Conservation (phyloP, 306 rosid species). For the Cicer arietinum region DNA sequence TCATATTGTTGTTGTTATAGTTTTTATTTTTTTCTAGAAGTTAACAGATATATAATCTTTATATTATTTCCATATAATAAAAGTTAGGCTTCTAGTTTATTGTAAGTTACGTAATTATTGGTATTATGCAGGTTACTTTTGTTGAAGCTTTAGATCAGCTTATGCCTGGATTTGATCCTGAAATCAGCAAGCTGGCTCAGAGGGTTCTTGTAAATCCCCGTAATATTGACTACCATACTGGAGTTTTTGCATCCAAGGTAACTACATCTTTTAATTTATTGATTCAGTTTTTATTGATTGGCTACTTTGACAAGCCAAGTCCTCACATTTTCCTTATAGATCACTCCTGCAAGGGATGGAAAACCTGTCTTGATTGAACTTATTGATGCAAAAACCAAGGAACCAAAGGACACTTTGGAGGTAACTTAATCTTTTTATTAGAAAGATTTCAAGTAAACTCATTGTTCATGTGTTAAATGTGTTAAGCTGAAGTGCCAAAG, state of each 20-base stretch:
- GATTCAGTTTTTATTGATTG: constrained; percentile 29
- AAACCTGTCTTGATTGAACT: constrained; percentile 92
- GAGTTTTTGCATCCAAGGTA: constrained; percentile 98
- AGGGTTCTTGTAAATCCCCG: constrained; percentile 94
- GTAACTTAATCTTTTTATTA: constrained; percentile 50
- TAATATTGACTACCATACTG: constrained; percentile 87
- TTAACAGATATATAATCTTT: constrained; percentile 6
- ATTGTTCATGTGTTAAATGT: constrained; percentile 1
- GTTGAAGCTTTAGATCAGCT: constrained; percentile 97
- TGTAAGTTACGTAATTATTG: constrained; percentile 37
- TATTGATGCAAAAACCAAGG: constrained; percentile 95
- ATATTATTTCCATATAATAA: constrained; percentile 31
- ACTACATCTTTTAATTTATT: constrained; percentile 39
- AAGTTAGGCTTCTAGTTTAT: constrained; percentile 25
- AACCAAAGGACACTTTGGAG: constrained; percentile 91
- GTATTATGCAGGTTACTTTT: constrained; percentile 82
- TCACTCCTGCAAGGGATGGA: constrained; percentile 98
- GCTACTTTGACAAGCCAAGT: constrained; percentile 28
- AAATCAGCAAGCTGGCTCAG: constrained; percentile 96
- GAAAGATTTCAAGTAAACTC: constrained; percentile 4
- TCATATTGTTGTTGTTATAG: not conserved
- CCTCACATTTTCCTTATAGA: constrained; percentile 58
- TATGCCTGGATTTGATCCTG: constrained; percentile 99
- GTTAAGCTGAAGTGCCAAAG: not conserved
- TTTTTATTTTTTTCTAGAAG: constrained; percentile 13